Percentiles rank a stretch among this genome's conserved stretches.
Conservation (phyloP, 192 early-diverging fungal genomes). For the Geranomyces michiganensis region DNA sequence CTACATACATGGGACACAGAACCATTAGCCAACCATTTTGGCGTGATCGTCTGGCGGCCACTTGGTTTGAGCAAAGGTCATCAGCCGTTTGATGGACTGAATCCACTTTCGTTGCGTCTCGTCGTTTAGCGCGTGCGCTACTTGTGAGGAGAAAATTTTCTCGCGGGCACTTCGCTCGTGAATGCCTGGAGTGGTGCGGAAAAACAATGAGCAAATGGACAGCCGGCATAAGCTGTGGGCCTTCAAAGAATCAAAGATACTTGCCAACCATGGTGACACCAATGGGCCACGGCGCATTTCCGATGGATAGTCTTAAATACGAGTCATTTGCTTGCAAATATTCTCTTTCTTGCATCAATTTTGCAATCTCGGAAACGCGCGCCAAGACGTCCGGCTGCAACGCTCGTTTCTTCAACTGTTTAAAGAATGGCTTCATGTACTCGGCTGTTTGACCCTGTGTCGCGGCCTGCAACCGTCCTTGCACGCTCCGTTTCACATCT, state of each 20-base stretch:
- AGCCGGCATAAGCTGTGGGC: not conserved
- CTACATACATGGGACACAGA: not conserved
- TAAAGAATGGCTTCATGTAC: constrained; percentile 91
- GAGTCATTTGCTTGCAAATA: constrained; percentile 92
- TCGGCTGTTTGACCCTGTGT: constrained; percentile 84
- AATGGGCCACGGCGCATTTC: constrained; percentile 98
- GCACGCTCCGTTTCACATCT: constrained; percentile 74
- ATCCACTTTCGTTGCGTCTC: constrained; percentile 98
- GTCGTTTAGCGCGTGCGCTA: constrained; percentile 97
- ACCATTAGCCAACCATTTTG: constrained; percentile 48
- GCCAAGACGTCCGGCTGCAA: constrained; percentile 86
- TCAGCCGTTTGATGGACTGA: constrained; percentile 93
- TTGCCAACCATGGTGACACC: constrained; percentile 93
- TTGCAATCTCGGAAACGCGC: constrained; percentile 87
- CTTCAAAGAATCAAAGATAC: constrained; percentile 17
- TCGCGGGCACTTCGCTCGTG: constrained; percentile 96
- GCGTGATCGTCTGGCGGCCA: constrained; percentile 81
- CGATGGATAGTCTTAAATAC: constrained; percentile 92
- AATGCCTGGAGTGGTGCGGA: constrained; percentile 69
- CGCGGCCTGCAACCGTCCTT: constrained; percentile 81
- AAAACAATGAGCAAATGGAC: not conserved
- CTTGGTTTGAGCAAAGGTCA: constrained; percentile 92
- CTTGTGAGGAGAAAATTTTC: constrained; percentile 92
- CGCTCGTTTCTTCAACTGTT: constrained; percentile 71
- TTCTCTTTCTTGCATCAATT: constrained; percentile 81